Evolutionary conservation across 495 filamentous ascomycete species (phyloP), one percentile per base, ranked within the genome.

Genomic region (Podospora pseudoanserina): DNA sequence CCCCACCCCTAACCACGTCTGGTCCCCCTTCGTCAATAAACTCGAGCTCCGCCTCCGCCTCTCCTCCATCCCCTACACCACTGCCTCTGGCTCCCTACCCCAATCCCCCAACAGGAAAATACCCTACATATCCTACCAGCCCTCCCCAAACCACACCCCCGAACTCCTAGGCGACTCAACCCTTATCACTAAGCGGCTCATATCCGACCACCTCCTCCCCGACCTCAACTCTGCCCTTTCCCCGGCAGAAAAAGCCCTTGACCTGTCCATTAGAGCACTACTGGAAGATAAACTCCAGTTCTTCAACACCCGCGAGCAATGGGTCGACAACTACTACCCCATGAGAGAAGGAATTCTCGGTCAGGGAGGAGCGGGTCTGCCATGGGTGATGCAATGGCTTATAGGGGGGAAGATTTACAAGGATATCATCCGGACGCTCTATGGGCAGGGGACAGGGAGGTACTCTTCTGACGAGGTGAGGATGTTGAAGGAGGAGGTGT

Each of bases 11-110:
- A 68, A 61, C 58, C 83, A 89, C 70, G 79, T 82, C 65, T 88
- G 86, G 86, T 90, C 88, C 0, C 87, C 89, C 20, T 90, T 88
- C 71, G 87, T 88, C 62, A 86, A 72, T 49, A 91, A 90, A 74
- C 82, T 90, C 64, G 88, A 91, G 70, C 78, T 84, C 27, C 87
- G 87, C 1, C 79, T 91, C 7, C 87, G 88, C 26, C 82, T 88
- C 65, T 80, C 77, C 4, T 75, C 75, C 0, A 55, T 89, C 15
- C 57, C 76, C 0, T 90, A 91, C 75, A 64, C 58, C 2, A 68
- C 72, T 4, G 82, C 79, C 0, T 34, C 66, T 0, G 88, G 87
- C 0, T 84, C 82, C 0, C 60, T 75, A 0, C 55, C 49, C 23
- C 68, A 74, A n/a, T 83, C 77, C 1, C 88, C 88, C 0, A 80